Percentiles rank a stretch among this genome's conserved stretches.
phyloP scores from a whole-genome alignment of 768 basidiomycete genomes.

The Collybia sordida region DNA sequence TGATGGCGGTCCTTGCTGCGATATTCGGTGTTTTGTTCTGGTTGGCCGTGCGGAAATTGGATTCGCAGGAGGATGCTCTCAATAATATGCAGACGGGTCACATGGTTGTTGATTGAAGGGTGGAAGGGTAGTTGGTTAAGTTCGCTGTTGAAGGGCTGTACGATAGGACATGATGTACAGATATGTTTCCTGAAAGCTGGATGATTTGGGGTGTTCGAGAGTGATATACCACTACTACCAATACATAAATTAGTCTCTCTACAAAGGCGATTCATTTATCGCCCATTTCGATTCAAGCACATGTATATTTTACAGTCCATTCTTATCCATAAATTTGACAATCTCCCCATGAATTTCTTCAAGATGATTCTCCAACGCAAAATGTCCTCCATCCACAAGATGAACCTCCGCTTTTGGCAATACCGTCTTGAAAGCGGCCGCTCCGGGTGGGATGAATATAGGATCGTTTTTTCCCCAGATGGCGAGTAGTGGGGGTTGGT shows the following conservation, averaged over 20 bases:
- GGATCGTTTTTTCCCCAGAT: conserved; percentile 49
- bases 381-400: not conserved
- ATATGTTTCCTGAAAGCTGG: no score
- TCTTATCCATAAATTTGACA: not conserved
- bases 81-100: conserved; percentile 48
- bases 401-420: conserved; percentile 1
- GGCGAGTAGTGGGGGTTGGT: conserved; percentile 40
- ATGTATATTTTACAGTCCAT: not conserved
- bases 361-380: conserved; percentile 3
- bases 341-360: conserved; percentile 1
- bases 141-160: no score
- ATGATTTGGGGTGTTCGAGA: not conserved
- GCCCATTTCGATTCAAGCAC: no score
- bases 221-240: no score
- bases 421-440: conserved; percentile 37
- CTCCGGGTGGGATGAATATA: conserved; percentile 42
- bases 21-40: conserved; percentile 55
- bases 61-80: conserved; percentile 60
- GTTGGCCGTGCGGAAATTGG: conserved; percentile 54
- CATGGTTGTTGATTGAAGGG: no score
- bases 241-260: no score
- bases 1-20: conserved; percentile 54
- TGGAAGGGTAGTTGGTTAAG: no score
- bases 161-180: no score
- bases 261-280: no score